Base-by-base conservation (phyloP, 2,329 filamentous ascomycete genomes). In the Penicillium thymicola region DNA sequence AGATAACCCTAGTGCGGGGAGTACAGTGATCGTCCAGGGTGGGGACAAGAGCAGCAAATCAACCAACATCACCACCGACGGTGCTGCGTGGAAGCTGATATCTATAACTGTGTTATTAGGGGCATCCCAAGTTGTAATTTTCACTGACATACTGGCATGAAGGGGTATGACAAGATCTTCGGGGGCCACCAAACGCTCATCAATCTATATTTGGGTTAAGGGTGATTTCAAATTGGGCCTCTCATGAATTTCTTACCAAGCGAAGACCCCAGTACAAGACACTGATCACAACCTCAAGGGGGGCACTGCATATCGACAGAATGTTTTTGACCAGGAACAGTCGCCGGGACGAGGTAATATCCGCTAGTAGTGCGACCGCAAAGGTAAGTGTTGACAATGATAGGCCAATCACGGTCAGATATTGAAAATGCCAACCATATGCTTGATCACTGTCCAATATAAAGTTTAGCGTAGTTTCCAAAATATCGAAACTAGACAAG, bases 361-460 rank as follows among this genome's bases (percentile, higher is more conserved):
- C 85, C 36, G 84, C 82, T 41, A 83, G 63, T 2, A 86, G 72
- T 36, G 77, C 85, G 54, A 78, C 67, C 23, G 71, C 55, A 70
- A 86, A 86, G 34, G 83, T 84, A 43, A 78, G 36, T 2, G 83
- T 82, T 1, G 82, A 77, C 48, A 86, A 72, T 5, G 77, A 72
- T 7, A 86, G 77, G 42, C 84, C 85, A 64, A 87, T 81, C 63
- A 86, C 84, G 58, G 85, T 87, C 23, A 87, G 75, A 66, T 84
- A 86, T 72, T 86, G 84, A 59, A 87, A 80, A 67, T 87, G 84
- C 83, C 84, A 86, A 63, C 85, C 85, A 70, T 84, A 86, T 36
- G 82, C 81, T 14, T 82, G 75, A 62, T 82, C 85, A 41, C 79
- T 83, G 25, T 55, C 8, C 16, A 44, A 28, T 8, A 34, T 46